A percentile compares a stretch with the other conserved stretches of the same genome.
These are phyloP conservation scores for Daldinia eschscholtzii DNA, from an alignment of 2,329 filamentous ascomycete genomes.

Conservation along the genomic window DNA sequence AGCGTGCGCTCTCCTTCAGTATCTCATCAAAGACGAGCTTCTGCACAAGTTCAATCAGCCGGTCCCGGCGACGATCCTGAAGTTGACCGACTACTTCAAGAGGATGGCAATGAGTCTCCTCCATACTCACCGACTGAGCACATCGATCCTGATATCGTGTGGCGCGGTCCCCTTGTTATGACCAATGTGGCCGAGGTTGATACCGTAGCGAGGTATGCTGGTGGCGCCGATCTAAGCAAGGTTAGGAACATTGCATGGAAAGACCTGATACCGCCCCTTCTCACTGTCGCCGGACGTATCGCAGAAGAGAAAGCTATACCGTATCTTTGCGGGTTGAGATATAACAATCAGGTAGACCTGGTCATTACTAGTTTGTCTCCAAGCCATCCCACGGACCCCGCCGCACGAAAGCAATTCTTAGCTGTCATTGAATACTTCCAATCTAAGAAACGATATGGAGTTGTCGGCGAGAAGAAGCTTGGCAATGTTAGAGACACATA, in stretches of 20 bases:
- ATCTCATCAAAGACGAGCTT: conserved; percentile 62
- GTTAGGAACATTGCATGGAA: conserved; percentile 71
- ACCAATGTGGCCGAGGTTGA: conserved; percentile 80
- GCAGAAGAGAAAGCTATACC: conserved; percentile 85
- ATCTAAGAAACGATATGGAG: conserved; percentile 85
- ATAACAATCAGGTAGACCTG: conserved; percentile 85
- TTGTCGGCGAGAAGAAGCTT: conserved; percentile 80
- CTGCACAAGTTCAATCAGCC: conserved; percentile 60
- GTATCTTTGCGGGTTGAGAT: conserved; percentile 89
- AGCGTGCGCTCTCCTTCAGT: conserved; percentile 81
- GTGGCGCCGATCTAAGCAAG: conserved; percentile 81
- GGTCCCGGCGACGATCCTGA: conserved; percentile 84
- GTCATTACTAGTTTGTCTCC: conserved; percentile 80
- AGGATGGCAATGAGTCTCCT: conserved; percentile 82
- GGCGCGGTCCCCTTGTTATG: conserved; percentile 83
- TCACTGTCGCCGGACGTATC: conserved; percentile 84
- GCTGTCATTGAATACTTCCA: conserved; percentile 90
- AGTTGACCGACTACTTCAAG: conserved; percentile 88
- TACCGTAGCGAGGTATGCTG: conserved; percentile 84
- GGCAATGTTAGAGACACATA: conserved; percentile 90
- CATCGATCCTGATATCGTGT: conserved; percentile 78
- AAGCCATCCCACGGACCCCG: conserved; percentile 66
- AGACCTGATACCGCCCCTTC: conserved; percentile 76
- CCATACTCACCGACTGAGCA: conserved; percentile 87
- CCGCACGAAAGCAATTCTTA: conserved; percentile 74